Conservation (phyloP, 2,329 filamentous ascomycete genomes). For the Trichoderma brevicompactum region DNA sequence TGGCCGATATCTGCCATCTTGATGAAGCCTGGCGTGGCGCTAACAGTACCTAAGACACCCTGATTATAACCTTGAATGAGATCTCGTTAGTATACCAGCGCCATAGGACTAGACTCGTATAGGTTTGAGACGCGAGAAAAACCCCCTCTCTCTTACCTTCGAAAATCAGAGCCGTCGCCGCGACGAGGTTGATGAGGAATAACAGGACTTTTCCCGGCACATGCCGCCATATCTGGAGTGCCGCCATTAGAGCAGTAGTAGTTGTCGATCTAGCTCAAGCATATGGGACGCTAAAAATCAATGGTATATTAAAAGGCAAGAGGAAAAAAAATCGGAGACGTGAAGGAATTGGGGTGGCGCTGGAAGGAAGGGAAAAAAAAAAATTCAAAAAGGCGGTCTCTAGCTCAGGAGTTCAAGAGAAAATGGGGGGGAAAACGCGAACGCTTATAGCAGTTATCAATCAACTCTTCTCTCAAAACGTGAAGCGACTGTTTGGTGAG, state of each 20-base stretch:
- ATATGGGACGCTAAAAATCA: not conserved
- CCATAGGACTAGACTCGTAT: not conserved
- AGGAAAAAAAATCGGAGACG: conserved; percentile 9
- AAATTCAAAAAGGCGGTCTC: conserved; percentile 5
- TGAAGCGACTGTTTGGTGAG: not conserved
- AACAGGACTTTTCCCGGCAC: conserved; percentile 35
- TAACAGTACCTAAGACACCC: conserved; percentile 59
- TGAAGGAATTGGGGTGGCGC: not conserved
- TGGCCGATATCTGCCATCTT: conserved; percentile 51
- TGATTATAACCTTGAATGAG: conserved; percentile 54
- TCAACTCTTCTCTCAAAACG: not conserved
- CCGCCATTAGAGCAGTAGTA: conserved; percentile 28
- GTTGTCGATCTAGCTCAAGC: conserved; percentile 16
- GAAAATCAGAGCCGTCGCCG: conserved; percentile 34
- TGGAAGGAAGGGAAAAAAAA: not conserved
- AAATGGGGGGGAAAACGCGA: not conserved
- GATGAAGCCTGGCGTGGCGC: conserved; percentile 48
- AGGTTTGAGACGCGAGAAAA: not conserved
- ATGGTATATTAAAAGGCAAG: not conserved
- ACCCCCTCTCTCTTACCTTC: conserved; percentile 31
- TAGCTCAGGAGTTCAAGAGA: not conserved
- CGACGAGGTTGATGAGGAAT: conserved; percentile 33
- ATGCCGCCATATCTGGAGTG: conserved; percentile 32
- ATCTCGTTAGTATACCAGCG: conserved; percentile 1
- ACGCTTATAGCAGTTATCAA: conserved; percentile 2